Percentiles rank a stretch among this genome's conserved stretches.
phyloP scores from a whole-genome alignment of 371 early-diverging fungal species.

The Gilbertella persicaria region DNA sequence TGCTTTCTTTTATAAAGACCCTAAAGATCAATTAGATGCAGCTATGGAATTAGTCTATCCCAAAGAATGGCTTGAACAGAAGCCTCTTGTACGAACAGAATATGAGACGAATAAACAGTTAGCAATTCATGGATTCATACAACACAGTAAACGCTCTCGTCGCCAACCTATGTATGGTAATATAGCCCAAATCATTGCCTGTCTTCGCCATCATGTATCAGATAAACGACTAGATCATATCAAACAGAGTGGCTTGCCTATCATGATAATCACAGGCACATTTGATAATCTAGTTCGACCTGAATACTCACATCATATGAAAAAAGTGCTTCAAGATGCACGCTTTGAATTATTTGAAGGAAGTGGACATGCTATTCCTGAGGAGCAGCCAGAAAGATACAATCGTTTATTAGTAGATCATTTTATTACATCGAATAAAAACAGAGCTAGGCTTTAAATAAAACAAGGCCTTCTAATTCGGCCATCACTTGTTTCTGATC shows the following conservation, averaged over 20 bases:
- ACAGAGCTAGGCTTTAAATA: not conserved
- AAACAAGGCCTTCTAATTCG: conserved; percentile 4
- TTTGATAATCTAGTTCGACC: conserved; percentile 37
- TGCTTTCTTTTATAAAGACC: conserved; percentile 28
- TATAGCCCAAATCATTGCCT: conserved; percentile 39
- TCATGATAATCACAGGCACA: conserved; percentile 46
- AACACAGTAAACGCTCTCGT: conserved; percentile 20
- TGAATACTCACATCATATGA: conserved; percentile 36
- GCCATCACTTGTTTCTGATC: conserved; percentile 11
- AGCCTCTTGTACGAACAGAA: conserved; percentile 11
- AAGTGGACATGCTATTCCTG: conserved; percentile 48
- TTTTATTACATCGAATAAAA: conserved; percentile 13
- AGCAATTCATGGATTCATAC: conserved; percentile 27
- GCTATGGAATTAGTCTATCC: conserved; percentile 43
- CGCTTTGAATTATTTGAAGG: conserved; percentile 41
- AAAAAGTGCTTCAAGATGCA: conserved; percentile 24
- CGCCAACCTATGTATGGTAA: conserved; percentile 40
- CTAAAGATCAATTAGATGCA: conserved; percentile 36
- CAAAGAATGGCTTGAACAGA: conserved; percentile 30
- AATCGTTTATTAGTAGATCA: conserved; percentile 33
- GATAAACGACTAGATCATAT: conserved; percentile 34
- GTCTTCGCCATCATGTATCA: conserved; percentile 38
- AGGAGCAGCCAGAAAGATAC: conserved; percentile 40
- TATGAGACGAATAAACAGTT: conserved; percentile 36
- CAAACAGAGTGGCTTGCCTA: conserved; percentile 29